Conservation (phyloP, 2,329 filamentous ascomycete genomes). For the Arthrinium puccinioides region DNA sequence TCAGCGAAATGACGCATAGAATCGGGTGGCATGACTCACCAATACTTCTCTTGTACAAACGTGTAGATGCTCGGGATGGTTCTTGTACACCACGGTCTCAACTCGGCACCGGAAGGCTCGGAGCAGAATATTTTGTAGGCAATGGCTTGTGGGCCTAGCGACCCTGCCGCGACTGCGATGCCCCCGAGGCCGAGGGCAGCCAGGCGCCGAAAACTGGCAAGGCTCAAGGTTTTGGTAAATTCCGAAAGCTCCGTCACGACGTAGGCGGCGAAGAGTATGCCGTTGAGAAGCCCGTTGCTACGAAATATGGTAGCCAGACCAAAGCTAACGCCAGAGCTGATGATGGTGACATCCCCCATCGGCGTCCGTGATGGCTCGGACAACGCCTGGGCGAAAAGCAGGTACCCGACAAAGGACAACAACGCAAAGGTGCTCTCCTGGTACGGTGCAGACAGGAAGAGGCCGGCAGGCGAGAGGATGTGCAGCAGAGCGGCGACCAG, state of each 20-base stretch:
- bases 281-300: constrained; percentile 81
- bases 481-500: constrained; percentile 69
- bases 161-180: constrained; percentile 57
- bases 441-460: constrained; percentile 86
- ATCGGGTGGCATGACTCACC: constrained; percentile 48
- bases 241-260: constrained; percentile 32
- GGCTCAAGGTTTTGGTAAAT: constrained; percentile 23
- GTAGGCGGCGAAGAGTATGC: constrained; percentile 65
- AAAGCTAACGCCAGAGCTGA: constrained; percentile 62
- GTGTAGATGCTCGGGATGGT: constrained; percentile 80
- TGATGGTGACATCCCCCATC: constrained; percentile 39
- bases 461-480: constrained; percentile 75
- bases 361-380: constrained; percentile 20
- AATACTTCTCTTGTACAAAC: constrained; percentile 86
- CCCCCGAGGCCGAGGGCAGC: constrained; percentile 59
- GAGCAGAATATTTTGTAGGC: constrained; percentile 69
- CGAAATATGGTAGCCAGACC: constrained; percentile 67
- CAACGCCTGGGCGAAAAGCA: constrained; percentile 54
- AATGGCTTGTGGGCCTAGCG: constrained; percentile 62
- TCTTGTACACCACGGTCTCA: constrained; percentile 67
- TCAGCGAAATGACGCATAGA: constrained; percentile 13
- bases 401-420: constrained; percentile 66
- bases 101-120: constrained; percentile 18
- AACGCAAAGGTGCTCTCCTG: constrained; percentile 73
- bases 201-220: constrained; percentile 43